phyloP scores from a whole-genome alignment of 2,329 filamentous ascomycete genomes.

The Sarocladium brachiariae region DNA sequence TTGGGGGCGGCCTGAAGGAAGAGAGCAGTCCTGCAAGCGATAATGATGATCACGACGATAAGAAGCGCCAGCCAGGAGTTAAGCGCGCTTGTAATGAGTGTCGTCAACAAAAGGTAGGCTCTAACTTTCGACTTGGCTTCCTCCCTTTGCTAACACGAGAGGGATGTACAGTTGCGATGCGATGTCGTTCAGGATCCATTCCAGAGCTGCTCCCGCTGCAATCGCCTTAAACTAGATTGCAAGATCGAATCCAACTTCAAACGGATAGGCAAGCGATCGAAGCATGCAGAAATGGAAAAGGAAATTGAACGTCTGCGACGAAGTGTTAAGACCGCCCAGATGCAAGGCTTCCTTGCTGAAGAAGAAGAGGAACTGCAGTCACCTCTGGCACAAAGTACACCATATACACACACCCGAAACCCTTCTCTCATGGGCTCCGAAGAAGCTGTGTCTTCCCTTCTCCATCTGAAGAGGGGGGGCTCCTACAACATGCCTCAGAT shows the following conservation, averaged over 20 bases:
- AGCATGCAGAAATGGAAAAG: constrained; percentile 81
- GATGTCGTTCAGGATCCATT: constrained; percentile 79
- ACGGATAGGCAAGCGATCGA: constrained; percentile 72
- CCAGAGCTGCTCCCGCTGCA: constrained; percentile 68
- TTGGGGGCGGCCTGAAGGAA: constrained; percentile 29
- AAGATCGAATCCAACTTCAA: constrained; percentile 87
- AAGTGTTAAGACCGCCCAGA: constrained; percentile 52
- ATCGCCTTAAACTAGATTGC: constrained; percentile 72
- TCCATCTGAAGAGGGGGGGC: constrained; percentile 60
- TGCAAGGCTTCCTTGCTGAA: constrained; percentile 48
- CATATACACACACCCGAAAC: constrained; percentile 52
- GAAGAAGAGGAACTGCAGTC: constrained; percentile 53
- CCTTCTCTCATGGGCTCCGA: constrained; percentile 61
- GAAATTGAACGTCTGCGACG: constrained; percentile 66
- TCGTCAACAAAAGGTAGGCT: constrained; percentile 71
- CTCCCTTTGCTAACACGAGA: neutral
- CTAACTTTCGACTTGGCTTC: constrained; percentile 8
- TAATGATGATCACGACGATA: constrained; percentile 52
- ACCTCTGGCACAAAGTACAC: constrained; percentile 44
- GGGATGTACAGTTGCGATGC: constrained; percentile 59
- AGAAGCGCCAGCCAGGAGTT: constrained; percentile 60
- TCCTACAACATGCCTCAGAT: constrained; percentile 54
- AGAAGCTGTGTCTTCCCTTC: constrained; percentile 59
- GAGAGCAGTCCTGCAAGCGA: constrained; percentile 58
- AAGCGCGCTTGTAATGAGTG: constrained; percentile 83